phyloP scores from a whole-genome alignment of 1,139 yeast genomes.

The Yamadazyma membranifaciens region DNA sequence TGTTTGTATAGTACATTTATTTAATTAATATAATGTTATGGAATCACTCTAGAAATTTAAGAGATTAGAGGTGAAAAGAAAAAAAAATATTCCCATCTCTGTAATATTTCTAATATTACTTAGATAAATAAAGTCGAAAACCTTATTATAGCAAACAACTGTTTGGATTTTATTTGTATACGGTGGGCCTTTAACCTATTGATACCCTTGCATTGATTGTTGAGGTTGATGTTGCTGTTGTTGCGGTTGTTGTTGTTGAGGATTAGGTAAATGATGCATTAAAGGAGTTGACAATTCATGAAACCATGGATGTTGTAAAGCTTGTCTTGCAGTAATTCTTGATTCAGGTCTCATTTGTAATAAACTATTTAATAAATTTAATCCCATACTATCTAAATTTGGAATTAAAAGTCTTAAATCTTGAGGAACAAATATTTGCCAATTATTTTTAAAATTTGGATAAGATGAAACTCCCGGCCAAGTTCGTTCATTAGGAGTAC shows the following conservation, averaged over 20 bases:
- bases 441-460: constrained; percentile 81
- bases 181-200: constrained; percentile 2
- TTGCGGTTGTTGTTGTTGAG: constrained; percentile 32
- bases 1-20: constrained; percentile 13
- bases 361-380: constrained; percentile 73
- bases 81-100: too few species aligned
- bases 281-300: constrained; percentile 61
- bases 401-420: constrained; percentile 79
- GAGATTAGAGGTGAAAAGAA: too few species aligned
- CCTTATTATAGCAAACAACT: too few species aligned
- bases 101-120: too few species aligned
- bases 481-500: constrained; percentile 91
- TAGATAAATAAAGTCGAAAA: too few species aligned
- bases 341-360: constrained; percentile 92
- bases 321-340: constrained; percentile 87
- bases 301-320: constrained; percentile 94
- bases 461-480: constrained; percentile 93
- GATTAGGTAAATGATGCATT: constrained; percentile 36
- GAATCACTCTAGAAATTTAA: too few species aligned
- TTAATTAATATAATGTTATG: constrained; percentile 9
- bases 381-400: constrained; percentile 72
- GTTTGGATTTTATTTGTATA: too few species aligned
- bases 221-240: constrained; percentile 16
- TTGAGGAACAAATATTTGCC: constrained; percentile 78
- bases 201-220: constrained; percentile 16